Evolutionary conservation across 2,329 filamentous ascomycete genomes (phyloP).

Genomic region (Zasmidium cellare): DNA sequence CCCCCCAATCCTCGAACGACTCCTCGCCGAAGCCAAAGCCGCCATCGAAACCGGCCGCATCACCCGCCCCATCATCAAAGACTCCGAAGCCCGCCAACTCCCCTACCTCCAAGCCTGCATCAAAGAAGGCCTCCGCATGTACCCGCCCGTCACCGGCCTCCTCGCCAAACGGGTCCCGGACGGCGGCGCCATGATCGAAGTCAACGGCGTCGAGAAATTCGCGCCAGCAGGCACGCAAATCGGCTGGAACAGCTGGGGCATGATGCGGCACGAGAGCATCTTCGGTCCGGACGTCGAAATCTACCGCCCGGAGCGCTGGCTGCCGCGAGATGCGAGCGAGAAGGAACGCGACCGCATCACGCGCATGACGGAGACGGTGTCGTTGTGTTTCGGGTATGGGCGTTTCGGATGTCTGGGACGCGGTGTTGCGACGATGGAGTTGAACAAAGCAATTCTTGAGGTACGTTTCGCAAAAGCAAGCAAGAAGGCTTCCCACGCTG

Average conservation of each 20-base stretch:
- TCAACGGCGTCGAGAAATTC: constrained; percentile 38
- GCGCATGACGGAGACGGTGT: constrained; percentile 39
- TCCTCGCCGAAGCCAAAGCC: constrained; percentile 49
- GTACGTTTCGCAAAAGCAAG: constrained; percentile 26
- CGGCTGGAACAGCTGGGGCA: constrained; percentile 41
- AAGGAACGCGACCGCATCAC: constrained; percentile 29
- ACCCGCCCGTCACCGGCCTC: constrained; percentile 43
- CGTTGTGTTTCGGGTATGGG: constrained; percentile 38
- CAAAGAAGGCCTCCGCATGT: constrained; percentile 49
- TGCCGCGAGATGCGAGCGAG: constrained; percentile 30
- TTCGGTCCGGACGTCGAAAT: constrained; percentile 40
- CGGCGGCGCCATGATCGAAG: constrained; percentile 35
- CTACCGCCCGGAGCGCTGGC: constrained; percentile 41
- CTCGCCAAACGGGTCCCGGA: constrained; percentile 39
- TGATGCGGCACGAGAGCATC: constrained; percentile 38
- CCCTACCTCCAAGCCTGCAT: constrained; percentile 50
- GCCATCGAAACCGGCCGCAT: constrained; percentile 42
- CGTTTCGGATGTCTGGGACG: constrained; percentile 39
- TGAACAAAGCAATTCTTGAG: constrained; percentile 41
- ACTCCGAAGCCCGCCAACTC: constrained; percentile 43
- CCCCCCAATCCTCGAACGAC: constrained; percentile 45
- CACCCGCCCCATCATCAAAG: constrained; percentile 50
- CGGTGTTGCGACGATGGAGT: constrained; percentile 40
- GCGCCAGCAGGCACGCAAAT: constrained; percentile 39
- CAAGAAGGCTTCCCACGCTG: background rate